Conservation (phyloP, 2,329 filamentous ascomycete species). For the Ophioceras dolichostomum region DNA sequence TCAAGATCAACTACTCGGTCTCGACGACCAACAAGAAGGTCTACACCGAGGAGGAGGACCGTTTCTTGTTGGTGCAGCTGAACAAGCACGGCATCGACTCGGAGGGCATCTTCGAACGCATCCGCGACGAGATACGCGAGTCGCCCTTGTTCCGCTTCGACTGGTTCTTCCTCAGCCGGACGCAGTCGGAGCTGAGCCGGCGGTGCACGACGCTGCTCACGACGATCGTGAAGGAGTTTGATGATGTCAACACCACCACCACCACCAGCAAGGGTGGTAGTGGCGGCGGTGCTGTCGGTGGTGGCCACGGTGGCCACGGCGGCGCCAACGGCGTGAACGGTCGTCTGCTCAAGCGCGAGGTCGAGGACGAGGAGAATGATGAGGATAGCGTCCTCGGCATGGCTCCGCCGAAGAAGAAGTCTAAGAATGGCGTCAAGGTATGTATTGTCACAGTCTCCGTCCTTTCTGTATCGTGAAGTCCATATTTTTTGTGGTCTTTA, state of each 20-base stretch:
- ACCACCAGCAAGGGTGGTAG: too few species aligned
- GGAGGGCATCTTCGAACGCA: slow-evolving; percentile 81
- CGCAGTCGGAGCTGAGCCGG: slow-evolving; percentile 81
- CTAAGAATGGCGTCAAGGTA: slow-evolving; percentile 81
- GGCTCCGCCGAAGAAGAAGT: slow-evolving; percentile 88
- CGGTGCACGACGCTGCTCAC: slow-evolving; percentile 90
- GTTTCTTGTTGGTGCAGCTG: slow-evolving; percentile 86
- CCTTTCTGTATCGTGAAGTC: too few species aligned
- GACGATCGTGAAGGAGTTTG: slow-evolving; percentile 90
- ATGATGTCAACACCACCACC: slow-evolving; percentile 41
- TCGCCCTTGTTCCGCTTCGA: slow-evolving; percentile 94
- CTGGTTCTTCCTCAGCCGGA: slow-evolving; percentile 97
- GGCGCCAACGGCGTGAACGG: slow-evolving; percentile 45
- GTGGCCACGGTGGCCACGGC: too few species aligned
- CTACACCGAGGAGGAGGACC: slow-evolving; percentile 95
- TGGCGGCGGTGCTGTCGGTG: too few species aligned
- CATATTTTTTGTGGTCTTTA: background rate
- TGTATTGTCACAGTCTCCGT: slow-evolving; percentile 20
- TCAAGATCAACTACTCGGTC: slow-evolving; percentile 98
- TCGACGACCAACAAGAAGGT: slow-evolving; percentile 99
- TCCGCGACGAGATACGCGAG: slow-evolving; percentile 94
- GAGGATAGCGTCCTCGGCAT: slow-evolving; percentile 70
- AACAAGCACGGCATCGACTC: slow-evolving; percentile 88
- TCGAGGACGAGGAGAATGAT: slow-evolving; percentile 72
- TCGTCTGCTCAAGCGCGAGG: slow-evolving; percentile 62